These are phyloP conservation scores for Phylloporus sp. DNA, from an alignment of 768 basidiomycete genomes.

Conservation along the genomic window DNA sequence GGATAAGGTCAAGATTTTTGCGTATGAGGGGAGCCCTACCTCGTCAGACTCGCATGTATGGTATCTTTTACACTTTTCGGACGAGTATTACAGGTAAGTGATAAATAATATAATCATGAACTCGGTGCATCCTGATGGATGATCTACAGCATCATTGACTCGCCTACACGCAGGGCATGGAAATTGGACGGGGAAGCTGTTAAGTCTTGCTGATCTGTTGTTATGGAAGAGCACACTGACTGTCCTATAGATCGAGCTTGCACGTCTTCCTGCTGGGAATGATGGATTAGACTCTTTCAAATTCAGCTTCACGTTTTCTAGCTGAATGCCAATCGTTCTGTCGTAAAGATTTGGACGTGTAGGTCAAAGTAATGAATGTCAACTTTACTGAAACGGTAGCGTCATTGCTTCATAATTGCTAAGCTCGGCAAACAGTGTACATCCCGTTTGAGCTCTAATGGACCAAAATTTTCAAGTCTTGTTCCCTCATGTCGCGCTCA, in stretches of 20 bases:
- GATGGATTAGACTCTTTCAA: slow-evolving; percentile 7
- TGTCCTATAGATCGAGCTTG: slow-evolving; percentile 4
- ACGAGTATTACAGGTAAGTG: slow-evolving; percentile 2
- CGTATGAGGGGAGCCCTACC: background rate
- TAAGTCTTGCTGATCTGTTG: background rate
- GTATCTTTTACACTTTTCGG: slow-evolving; percentile 1
- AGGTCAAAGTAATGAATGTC: too few relatives aligned
- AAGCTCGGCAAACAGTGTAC: background rate
- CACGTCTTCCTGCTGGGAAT: background rate
- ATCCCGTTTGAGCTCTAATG: background rate
- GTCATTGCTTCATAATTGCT: background rate
- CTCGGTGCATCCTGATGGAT: background rate
- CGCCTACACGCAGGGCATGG: slow-evolving; percentile 3
- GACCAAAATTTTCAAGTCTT: background rate
- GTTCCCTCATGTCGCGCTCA: background rate
- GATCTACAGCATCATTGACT: slow-evolving; percentile 1
- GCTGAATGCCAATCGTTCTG: background rate
- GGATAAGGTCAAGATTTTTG: background rate
- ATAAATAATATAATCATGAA: background rate
- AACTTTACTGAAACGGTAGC: too few relatives aligned
- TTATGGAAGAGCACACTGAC: background rate
- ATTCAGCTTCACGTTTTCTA: slow-evolving; percentile 2
- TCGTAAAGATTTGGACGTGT: background rate
- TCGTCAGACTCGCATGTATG: slow-evolving; percentile 8
- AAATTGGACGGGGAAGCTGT: slow-evolving; percentile 1